Percentiles rank a stretch among this genome's conserved stretches.
Evolutionary conservation across 1,139 yeast genomes (phyloP).

Genomic region (Magnusiomyces tetraspermus): DNA sequence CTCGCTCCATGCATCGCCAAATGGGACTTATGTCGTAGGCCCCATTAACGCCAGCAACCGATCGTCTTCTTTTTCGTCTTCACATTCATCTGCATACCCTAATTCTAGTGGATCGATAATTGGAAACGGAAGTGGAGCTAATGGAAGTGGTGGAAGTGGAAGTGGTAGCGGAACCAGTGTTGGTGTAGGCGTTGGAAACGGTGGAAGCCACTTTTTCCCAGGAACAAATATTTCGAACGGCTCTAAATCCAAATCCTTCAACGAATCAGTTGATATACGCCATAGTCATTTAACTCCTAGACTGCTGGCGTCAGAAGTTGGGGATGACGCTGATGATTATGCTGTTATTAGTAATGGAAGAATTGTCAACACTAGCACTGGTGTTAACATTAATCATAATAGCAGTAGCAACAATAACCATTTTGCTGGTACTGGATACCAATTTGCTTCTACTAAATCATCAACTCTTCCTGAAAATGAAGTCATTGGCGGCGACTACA

Average conservation of each 20-base stretch:
- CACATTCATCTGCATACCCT: background rate
- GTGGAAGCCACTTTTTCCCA: background rate
- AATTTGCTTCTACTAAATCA: background rate
- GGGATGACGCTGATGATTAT: constrained; percentile 36
- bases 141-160: background rate
- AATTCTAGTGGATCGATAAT: background rate
- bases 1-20: constrained; percentile 16
- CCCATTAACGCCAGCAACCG: background rate
- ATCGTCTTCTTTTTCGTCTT: too few species aligned
- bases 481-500: background rate
- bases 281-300: constrained; percentile 72
- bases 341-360: background rate
- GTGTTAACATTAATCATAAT: background rate
- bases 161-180: background rate
- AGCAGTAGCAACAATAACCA: background rate
- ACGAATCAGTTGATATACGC: constrained; percentile 34
- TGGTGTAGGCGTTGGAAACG: background rate
- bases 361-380: background rate
- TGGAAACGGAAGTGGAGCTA: background rate
- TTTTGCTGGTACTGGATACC: background rate
- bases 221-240: background rate
- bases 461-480: background rate
- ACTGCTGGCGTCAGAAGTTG: constrained; percentile 67
- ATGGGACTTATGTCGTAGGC: background rate
- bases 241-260: background rate